phyloP scores from a whole-genome alignment of 805 yeast genomes.

The Candida railenensis region DNA sequence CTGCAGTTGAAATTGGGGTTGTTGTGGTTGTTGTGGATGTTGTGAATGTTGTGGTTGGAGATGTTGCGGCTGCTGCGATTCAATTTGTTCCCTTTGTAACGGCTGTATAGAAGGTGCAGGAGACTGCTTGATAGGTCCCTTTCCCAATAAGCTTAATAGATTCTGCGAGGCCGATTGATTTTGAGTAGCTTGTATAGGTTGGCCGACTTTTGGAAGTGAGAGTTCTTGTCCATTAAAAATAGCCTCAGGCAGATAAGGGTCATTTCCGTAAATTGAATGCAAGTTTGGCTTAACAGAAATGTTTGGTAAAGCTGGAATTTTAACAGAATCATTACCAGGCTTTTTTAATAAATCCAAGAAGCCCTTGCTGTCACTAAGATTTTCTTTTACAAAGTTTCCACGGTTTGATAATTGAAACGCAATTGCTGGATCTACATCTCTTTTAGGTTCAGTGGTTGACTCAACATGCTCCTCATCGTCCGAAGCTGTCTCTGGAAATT shows the following conservation, averaged over 20 bases:
- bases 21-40: background rate
- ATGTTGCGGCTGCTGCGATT: conserved; percentile 1
- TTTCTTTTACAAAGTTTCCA: too few relatives aligned
- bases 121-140: conserved; percentile 1
- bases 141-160: conserved; percentile 5
- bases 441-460: too few relatives aligned
- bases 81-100: background rate
- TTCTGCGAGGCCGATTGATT: conserved; percentile 3
- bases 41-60: background rate
- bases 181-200: background rate
- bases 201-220: background rate
- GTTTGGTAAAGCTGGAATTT: background rate
- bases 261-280: background rate
- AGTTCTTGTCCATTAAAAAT: background rate
- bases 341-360: conserved; percentile 8
- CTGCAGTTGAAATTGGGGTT: background rate
- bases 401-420: too few relatives aligned
- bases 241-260: background rate
- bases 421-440: too few relatives aligned
- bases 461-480: background rate
- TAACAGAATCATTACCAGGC: background rate
- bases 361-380: conserved; percentile 5
- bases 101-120: background rate
- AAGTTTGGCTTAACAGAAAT: background rate
- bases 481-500: conserved; percentile 1